Base-by-base conservation (phyloP, 1,284 basidiomycete species). In the Apiotrichum gamsii region DNA sequence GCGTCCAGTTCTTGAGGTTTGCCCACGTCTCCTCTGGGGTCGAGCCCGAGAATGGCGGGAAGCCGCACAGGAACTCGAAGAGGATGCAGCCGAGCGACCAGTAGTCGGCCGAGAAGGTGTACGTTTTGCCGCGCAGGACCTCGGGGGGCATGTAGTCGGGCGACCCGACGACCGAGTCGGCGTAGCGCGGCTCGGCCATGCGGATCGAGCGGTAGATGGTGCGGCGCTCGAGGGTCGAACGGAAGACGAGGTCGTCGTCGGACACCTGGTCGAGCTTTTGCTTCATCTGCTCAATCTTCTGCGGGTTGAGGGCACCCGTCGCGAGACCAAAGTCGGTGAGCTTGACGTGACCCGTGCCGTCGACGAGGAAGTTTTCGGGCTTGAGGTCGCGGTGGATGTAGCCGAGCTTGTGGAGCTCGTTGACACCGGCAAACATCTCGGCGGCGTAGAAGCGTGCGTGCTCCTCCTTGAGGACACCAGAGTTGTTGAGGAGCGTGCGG, bases 1-100 rank as follows among this genome's bases (percentile, higher is more conserved):
- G 87, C 20, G 84, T 81, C 95, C 95, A 99, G 70, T 96, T 97
- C 75, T 97, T 97, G 59, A 99, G 75, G 72, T 98, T 98, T 18
- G 90, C 90, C 91, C 95, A 99, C 0, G 95, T 99, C 74, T 99
- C 95, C 62, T 99, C 94, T 0, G 93, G 87, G 0, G 86, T 90
- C 35, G 85, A 82, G 13, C 95, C 95, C 43, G 88, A 94, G 76
- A 98, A 99, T 0, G 95, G 95, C 10, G 95, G 95, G 76, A 96
- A 98, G 19, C 91, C 91, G 47, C 74, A 76, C n/a, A 96, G 77
- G 74, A 96, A 96, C 74, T 97, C 91, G 75, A 97, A 99, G 23
- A 99, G 75, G 62, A 99, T 98, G 70, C 95, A 98, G 10, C 95
- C 95, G 4, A 99, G 79, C 5, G 90, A 94, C 95, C 95, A 99